Conservation (phyloP, 2,329 filamentous ascomycete genomes). For the Hypocreales sp. region DNA sequence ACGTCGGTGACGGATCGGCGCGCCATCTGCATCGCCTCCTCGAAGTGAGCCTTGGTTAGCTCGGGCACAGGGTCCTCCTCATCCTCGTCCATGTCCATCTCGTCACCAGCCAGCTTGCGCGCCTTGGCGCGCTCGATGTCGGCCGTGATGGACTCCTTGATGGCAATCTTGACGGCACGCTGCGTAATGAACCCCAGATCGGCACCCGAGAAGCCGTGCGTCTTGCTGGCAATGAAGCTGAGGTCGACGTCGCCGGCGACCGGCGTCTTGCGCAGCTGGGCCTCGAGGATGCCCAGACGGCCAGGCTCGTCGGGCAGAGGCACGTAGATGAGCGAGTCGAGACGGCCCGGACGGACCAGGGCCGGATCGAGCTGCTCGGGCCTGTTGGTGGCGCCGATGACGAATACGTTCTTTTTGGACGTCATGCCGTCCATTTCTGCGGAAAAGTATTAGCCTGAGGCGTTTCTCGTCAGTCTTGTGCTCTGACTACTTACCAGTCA, state of each 20-base stretch:
- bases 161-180: slow-evolving; percentile 96
- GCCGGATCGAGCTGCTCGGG: slow-evolving; percentile 97
- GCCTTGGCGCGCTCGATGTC: slow-evolving; percentile 88
- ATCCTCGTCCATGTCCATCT: slow-evolving; percentile 55
- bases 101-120: slow-evolving; percentile 71
- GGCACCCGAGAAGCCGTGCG: slow-evolving; percentile 97
- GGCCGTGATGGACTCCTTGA: slow-evolving; percentile 83
- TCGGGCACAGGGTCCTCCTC: slow-evolving; percentile 88
- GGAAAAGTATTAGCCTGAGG: slow-evolving; percentile 22
- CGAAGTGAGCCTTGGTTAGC: slow-evolving; percentile 91
- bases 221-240: slow-evolving; percentile 86
- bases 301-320: slow-evolving; percentile 86
- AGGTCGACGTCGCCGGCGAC: slow-evolving; percentile 79
- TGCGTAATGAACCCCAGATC: slow-evolving; percentile 99
- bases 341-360: slow-evolving; percentile 93
- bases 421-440: slow-evolving; percentile 98
- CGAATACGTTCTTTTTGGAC: slow-evolving; percentile 99
- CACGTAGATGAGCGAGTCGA: slow-evolving; percentile 96
- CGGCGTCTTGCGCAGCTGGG: slow-evolving; percentile 96
- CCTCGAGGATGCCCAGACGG: slow-evolving; percentile 78
- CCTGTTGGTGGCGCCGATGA: slow-evolving; percentile 96
- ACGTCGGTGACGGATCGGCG: slow-evolving; percentile 90
- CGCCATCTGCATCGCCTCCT: slow-evolving; percentile 94
- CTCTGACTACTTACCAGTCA: slow-evolving; percentile 74
- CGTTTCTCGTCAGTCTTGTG: no score